Conservation (phyloP, 257 asterid species). For the Solanum chiquidenum region DNA sequence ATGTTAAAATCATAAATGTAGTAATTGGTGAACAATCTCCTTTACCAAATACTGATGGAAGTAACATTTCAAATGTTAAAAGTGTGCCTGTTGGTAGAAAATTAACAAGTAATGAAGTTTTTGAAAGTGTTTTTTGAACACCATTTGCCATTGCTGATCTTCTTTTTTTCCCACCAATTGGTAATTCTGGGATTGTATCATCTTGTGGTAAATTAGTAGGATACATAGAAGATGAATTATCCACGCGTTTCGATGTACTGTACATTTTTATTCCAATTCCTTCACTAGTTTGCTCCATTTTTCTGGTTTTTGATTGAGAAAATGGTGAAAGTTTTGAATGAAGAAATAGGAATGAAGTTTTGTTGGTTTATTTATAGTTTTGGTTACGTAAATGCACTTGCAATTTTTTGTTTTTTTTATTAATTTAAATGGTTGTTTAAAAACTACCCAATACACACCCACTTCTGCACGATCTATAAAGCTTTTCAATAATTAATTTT, state of each 20-base stretch:
- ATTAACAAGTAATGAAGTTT: conserved; percentile 72
- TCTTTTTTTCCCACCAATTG: conserved; percentile 28
- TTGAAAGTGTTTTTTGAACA: conserved; percentile 79
- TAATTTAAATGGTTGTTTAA: too few relatives aligned
- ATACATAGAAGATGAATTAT: conserved; percentile 16
- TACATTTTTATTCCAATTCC: conserved; percentile 59
- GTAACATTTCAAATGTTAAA: conserved; percentile 84
- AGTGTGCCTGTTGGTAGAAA: conserved; percentile 93
- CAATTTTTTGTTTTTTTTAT: too few relatives aligned
- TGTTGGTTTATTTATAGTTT: too few relatives aligned
- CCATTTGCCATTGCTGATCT: conserved; percentile 60
- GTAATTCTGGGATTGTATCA: background rate
- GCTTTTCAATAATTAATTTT: too few relatives aligned
- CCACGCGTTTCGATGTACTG: conserved; percentile 29
- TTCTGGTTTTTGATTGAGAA: background rate
- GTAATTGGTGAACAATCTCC: conserved; percentile 60
- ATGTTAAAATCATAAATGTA: conserved; percentile 50
- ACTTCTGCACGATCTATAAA: too few relatives aligned
- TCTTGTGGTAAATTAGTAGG: background rate
- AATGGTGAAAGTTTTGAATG: background rate
- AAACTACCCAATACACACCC: too few relatives aligned
- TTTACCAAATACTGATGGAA: conserved; percentile 58
- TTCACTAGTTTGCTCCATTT: conserved; percentile 37
- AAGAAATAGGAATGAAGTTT: background rate
- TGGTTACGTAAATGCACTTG: too few relatives aligned